phyloP scores from a whole-genome alignment of 2,329 filamentous ascomycete species.

The Phyllosticta capitalensis region DNA sequence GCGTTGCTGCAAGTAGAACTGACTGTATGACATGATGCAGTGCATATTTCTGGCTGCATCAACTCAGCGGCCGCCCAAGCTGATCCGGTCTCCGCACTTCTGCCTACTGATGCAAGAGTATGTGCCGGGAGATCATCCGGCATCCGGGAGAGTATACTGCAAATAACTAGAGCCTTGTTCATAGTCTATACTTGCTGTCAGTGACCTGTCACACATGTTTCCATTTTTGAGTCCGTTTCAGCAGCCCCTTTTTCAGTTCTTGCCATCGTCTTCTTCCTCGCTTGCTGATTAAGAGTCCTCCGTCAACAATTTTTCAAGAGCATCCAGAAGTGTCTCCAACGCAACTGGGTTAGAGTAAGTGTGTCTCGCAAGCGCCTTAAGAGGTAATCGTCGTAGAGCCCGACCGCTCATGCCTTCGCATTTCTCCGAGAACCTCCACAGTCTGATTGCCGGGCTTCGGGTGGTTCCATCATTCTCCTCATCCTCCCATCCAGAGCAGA shows the following conservation, averaged over 20 bases:
- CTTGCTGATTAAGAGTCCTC: neutral
- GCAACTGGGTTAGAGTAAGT: constrained; percentile 14
- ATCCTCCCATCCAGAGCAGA: neutral
- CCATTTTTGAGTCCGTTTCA: neutral
- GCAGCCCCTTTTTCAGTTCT: neutral
- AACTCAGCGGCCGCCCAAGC: neutral
- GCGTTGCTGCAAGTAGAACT: neutral
- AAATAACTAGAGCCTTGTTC: neutral
- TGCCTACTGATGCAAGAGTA: neutral
- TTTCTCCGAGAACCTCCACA: constrained; percentile 24
- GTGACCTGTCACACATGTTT: neutral
- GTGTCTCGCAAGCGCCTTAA: constrained; percentile 15
- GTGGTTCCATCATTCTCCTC: neutral
- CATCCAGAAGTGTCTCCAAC: constrained; percentile 13
- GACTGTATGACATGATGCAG: constrained; percentile 7
- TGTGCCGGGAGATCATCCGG: neutral
- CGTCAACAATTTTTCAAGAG: constrained; percentile 5
- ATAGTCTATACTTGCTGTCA: neutral
- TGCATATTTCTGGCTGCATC: constrained; percentile 1
- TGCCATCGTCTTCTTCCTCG: neutral
- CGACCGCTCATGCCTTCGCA: constrained; percentile 20
- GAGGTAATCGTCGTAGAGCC: constrained; percentile 15
- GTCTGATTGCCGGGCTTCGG: constrained; percentile 18
- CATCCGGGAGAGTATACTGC: neutral
- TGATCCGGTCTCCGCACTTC: neutral